phyloP scores from a whole-genome alignment of 73 alveolate species.

The Paramecium bursaria region DNA sequence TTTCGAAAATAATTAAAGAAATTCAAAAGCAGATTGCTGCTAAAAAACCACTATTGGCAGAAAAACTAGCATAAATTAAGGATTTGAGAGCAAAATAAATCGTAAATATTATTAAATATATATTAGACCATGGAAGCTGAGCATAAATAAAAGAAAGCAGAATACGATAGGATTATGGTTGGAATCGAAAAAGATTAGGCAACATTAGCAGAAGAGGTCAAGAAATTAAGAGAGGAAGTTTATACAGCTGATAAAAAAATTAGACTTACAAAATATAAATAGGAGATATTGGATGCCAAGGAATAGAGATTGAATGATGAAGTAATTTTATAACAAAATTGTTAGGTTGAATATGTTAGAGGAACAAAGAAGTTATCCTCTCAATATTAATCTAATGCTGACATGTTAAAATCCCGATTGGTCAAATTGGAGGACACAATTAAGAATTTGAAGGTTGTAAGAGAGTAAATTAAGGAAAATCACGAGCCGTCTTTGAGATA shows the following conservation, averaged over 20 bases:
- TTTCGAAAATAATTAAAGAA: slow-evolving; percentile 36
- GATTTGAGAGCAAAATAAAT: slow-evolving; percentile 1
- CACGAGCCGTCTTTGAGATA: slow-evolving; percentile 69
- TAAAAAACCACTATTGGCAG: slow-evolving; percentile 42
- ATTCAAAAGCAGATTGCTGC: background rate
- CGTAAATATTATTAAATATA: background rate
- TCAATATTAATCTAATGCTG: background rate
- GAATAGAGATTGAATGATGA: slow-evolving; percentile 39
- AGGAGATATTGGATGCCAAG: slow-evolving; percentile 42
- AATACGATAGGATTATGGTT: slow-evolving; percentile 63
- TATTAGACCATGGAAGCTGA: slow-evolving; percentile 36
- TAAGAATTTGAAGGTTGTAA: background rate
- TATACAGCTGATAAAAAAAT: slow-evolving; percentile 61
- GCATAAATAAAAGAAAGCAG: slow-evolving; percentile 52
- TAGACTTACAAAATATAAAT: slow-evolving; percentile 39
- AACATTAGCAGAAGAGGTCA: slow-evolving; percentile 54
- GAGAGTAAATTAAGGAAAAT: slow-evolving; percentile 64
- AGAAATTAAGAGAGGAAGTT: slow-evolving; percentile 66
- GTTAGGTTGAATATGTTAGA: background rate
- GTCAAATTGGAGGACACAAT: slow-evolving; percentile 15
- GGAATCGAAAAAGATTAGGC: slow-evolving; percentile 57
- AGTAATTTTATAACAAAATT: slow-evolving; percentile 7
- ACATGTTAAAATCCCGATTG: background rate
- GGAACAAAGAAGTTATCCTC: background rate
- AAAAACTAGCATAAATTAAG: slow-evolving; percentile 3